Evolutionary conservation across 257 asterid genomes (phyloP).

Genomic region (Solanum rostratum): DNA sequence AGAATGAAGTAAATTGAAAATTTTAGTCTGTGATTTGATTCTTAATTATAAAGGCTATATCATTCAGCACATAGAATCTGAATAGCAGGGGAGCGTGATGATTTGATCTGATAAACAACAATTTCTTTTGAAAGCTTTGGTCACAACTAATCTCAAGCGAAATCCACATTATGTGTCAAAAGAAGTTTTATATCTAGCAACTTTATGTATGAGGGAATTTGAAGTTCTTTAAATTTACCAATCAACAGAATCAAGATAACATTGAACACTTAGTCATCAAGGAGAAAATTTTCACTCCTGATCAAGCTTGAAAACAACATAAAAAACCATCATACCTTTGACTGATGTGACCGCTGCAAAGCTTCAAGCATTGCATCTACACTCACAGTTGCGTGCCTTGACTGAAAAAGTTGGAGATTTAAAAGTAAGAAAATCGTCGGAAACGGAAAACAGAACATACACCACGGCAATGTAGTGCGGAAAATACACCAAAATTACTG

Average conservation of each 20-base stretch:
- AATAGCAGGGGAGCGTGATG: background rate
- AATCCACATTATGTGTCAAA: background rate
- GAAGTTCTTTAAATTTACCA: background rate
- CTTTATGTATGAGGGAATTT: background rate
- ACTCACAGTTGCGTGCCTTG: slow-evolving; percentile 80
- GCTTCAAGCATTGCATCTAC: slow-evolving; percentile 87
- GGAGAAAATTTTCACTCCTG: background rate
- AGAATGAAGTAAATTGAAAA: background rate
- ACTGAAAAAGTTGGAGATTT: slow-evolving; percentile 21
- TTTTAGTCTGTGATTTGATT: background rate
- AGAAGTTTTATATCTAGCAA: background rate
- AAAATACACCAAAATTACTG: background rate
- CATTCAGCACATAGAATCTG: background rate
- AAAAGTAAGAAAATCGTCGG: background rate
- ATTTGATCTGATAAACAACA: background rate
- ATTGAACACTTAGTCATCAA: background rate
- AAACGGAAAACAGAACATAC: background rate
- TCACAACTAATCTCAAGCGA: background rate
- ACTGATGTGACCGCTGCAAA: slow-evolving; percentile 46
- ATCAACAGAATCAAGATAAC: background rate
- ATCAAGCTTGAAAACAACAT: background rate
- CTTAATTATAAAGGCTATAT: background rate
- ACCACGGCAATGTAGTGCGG: background rate
- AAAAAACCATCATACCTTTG: slow-evolving; percentile 28
- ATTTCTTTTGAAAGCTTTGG: background rate